These are phyloP conservation scores for Aspergillus biplanus DNA, from an alignment of 495 filamentous ascomycete species.

Conservation along the genomic window DNA sequence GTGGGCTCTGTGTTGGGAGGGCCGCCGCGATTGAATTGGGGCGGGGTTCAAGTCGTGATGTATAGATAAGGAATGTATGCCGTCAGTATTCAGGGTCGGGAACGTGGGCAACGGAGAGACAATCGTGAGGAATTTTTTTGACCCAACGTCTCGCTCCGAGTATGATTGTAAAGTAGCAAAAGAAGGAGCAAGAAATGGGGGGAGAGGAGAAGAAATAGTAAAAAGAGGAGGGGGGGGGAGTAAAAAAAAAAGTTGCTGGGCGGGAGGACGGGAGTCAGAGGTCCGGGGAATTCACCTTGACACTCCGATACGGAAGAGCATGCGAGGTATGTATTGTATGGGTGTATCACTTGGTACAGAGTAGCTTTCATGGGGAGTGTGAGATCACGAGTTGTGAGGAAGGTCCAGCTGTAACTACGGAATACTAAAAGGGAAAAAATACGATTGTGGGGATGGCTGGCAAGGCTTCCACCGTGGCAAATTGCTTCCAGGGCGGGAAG, in stretches of 20 bases:
- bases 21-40: conserved; percentile 30
- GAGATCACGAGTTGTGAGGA: conserved; percentile 17
- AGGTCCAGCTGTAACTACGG: conserved; percentile 13
- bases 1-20: conserved; percentile 20
- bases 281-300: conserved; percentile 32
- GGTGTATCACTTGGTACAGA: conserved; percentile 19
- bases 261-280: conserved; percentile 38
- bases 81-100: conserved; percentile 35
- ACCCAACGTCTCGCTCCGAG: conserved; percentile 35
- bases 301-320: conserved; percentile 26
- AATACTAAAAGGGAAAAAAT: conserved; percentile 29
- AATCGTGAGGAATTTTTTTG: conserved; percentile 19
- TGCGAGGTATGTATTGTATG: conserved; percentile 17
- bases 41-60: conserved; percentile 26
- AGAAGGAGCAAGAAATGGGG: conserved; percentile 25
- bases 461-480: conserved; percentile 32
- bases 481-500: conserved; percentile 23
- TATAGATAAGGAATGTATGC: conserved; percentile 27
- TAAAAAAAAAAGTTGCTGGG: conserved; percentile 31
- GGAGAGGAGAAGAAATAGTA: conserved; percentile 19
- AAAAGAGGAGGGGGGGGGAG: conserved; percentile 26
- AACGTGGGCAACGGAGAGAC: conserved; percentile 31
- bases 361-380: not conserved
- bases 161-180: conserved; percentile 28
- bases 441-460: conserved; percentile 34